Conservation (phyloP, 2,329 filamentous ascomycete genomes). For the Curvularia hawaiiensis region DNA sequence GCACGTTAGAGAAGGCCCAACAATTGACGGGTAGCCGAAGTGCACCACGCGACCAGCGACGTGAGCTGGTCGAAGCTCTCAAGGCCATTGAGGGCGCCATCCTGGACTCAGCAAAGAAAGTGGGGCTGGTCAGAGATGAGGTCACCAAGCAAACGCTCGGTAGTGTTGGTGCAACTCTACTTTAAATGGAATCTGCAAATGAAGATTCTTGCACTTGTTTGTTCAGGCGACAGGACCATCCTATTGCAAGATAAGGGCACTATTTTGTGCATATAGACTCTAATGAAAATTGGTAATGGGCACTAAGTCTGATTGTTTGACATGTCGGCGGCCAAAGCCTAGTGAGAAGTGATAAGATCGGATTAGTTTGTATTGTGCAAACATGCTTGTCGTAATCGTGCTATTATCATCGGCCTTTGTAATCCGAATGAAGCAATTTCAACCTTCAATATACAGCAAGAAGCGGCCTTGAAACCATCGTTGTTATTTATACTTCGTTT, state of each 20-base stretch:
- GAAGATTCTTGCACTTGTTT: too few relatives aligned
- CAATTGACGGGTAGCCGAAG: slow-evolving; percentile 46
- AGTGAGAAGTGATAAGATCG: background rate
- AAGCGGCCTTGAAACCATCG: background rate
- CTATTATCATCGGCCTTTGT: background rate
- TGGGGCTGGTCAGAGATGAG: slow-evolving; percentile 55
- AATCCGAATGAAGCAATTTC: background rate
- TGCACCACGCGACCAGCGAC: slow-evolving; percentile 46
- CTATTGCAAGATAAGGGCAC: background rate
- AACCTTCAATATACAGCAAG: background rate
- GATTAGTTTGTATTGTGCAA: background rate
- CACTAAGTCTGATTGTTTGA: background rate
- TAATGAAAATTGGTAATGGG: background rate
- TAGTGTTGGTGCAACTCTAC: slow-evolving; percentile 36
- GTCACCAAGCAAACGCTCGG: slow-evolving; percentile 53
- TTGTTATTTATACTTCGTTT: background rate
- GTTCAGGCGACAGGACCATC: background rate
- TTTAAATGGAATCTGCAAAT: slow-evolving; percentile 18
- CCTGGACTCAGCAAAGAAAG: slow-evolving; percentile 53
- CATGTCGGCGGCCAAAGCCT: background rate
- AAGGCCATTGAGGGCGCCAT: slow-evolving; percentile 57
- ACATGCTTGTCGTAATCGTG: background rate
- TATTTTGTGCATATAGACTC: background rate
- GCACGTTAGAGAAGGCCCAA: slow-evolving; percentile 51
- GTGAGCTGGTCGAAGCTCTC: slow-evolving; percentile 54